Conservation (phyloP, 768 basidiomycete genomes). For the Pulveroboletus frians region DNA sequence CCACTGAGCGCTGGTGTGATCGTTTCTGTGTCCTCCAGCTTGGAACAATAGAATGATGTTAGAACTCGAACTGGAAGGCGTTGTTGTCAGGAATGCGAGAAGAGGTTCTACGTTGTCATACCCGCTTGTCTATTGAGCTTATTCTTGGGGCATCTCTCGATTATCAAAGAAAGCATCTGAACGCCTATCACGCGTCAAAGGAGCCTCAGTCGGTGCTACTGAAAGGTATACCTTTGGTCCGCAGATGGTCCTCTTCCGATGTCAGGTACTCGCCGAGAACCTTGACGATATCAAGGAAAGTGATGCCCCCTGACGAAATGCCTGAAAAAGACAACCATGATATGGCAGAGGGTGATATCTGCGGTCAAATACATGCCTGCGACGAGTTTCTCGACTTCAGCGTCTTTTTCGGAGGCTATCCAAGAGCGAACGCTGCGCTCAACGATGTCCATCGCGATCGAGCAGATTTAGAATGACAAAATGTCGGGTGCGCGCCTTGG, state of each 20-base stretch:
- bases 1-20: slow-evolving; percentile 80
- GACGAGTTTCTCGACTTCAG: slow-evolving; percentile 54
- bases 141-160: slow-evolving; percentile 54
- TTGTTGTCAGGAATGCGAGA: not conserved
- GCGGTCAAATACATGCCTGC: slow-evolving; percentile 41
- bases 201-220: not conserved
- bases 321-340: slow-evolving; percentile 31
- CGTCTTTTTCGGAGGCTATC: slow-evolving; percentile 59
- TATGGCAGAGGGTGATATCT: not conserved
- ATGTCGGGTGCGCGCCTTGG: not conserved
- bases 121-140: slow-evolving; percentile 79
- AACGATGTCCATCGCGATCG: slow-evolving; percentile 35
- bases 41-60: slow-evolving; percentile 75
- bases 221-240: slow-evolving; percentile 66
- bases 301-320: slow-evolving; percentile 49
- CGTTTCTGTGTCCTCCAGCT: slow-evolving; percentile 81
- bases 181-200: slow-evolving; percentile 53
- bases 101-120: slow-evolving; percentile 33
- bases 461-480: not conserved
- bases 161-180: slow-evolving; percentile 69
- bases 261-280: slow-evolving; percentile 85
- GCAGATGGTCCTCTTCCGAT: slow-evolving; percentile 71
- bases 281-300: slow-evolving; percentile 77
- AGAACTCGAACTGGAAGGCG: slow-evolving; percentile 68
- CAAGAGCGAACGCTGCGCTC: slow-evolving; percentile 64